Evolutionary conservation across 176 grass and related monocot species (phyloP), one percentile per base, ranked within the genome.

Genomic region (Tillandsia leiboldiana): DNA sequence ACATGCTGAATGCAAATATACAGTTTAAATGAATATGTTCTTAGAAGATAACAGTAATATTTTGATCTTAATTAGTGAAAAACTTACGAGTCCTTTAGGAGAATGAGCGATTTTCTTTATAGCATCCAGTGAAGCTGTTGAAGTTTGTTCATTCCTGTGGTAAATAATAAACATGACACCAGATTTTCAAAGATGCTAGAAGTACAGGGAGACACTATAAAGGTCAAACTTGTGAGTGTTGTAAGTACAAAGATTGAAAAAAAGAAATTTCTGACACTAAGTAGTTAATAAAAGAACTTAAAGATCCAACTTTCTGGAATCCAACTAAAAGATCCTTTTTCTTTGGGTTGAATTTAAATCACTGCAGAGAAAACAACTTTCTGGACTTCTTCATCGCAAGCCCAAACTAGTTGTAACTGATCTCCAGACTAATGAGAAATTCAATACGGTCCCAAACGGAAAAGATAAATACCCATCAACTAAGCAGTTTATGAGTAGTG

Each of bases 51-150:
- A 23, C 29, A 73, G 2, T 29, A 20, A 66, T 48, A 58, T 42
- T 76, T 70, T 11, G 42, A 48, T 14, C 66, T 50, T 47, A 65
- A 65, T 23, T 24, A 10, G 70, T 8, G 9, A 33, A 65, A 63
- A 42, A 65, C 89, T 97, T 81, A 97, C 94, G 48, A 81, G 73
- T 75, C 89, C 94, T 78, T 83, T 83, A 73, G 87, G 80, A 72
- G 52, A 72, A 79, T 87, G 79, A 70, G 84, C 94, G 73, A 93
- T 75, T 70, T 48, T 58, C 69, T 81, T 82, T 82, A 93, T 81
- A 65, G 74, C 74, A 72, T 85, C 77, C 33, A 87, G 26, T 65
- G 75, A 68, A 62, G 86, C 76, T 63, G 68, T 67, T 81, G 89
- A 87, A 42, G 83, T 90, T 29, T 75, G 73, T 76, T 92, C 93